Evolutionary conservation across 164 flowering plant genomes (phyloP), one percentile per base, ranked within the genome.

Genomic region (grape (Vitis vinifera)): DNA sequence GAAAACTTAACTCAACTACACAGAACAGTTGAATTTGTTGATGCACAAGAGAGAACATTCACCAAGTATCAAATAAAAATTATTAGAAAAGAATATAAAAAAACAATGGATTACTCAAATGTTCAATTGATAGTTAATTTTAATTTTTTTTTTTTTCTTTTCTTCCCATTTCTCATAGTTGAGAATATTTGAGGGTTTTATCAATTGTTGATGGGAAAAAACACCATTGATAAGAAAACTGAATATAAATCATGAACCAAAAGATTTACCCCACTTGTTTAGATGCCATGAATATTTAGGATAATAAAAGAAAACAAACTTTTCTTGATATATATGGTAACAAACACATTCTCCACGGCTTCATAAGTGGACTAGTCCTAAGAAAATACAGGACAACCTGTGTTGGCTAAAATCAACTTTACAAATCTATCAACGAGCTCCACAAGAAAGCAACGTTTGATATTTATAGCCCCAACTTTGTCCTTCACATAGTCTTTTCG

Each of bases 321-420:
- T 77, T 88, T 91, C 66, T 76, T 81, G 17, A 95, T 65, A 73
- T 95, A 95, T 30, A 93, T 95, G 23, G 94, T 85, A 56, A 88
- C 76, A 67, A 95, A 93, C 71, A 98, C 98, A 82, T 80, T 84
- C 83, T 93, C 98, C 62, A 95, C 97, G 68, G 98, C 98, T 78
- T 91, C 97, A 85, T 84, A 88, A 65, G 93, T 90, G 59, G 99
- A 88, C 78, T 86, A 91, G 73, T 95, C 99, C 75, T 91, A 97
- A 17, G 98, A 23, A 95, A 93, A 81, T 48, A 74, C 1, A 19
- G 23, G 29, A 74, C 60, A 65, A 48, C 63, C 65, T 63, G 14
- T 76, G 68, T 96, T 93, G 7, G 81, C 83, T 5, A 98, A 89
- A 37, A 91, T 69, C 77, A 93, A 78, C 79, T 87, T 96, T 19